Conservation (phyloP, 2,329 filamentous ascomycete species). For the Eutypella sp. region DNA sequence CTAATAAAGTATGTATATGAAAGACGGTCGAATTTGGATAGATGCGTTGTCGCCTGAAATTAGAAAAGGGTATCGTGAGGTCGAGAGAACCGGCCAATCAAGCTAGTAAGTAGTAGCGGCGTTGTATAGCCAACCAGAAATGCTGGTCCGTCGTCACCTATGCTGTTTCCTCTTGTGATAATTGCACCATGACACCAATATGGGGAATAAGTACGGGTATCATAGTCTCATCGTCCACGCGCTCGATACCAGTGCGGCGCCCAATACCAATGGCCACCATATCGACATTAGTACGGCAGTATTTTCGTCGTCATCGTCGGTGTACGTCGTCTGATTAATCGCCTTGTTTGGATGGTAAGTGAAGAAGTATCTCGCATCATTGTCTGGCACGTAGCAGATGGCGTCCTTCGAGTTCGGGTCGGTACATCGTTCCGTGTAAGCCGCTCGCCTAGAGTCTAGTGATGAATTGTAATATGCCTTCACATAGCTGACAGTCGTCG, state of each 20-base stretch:
- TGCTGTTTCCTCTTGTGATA: background rate
- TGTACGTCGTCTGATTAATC: constrained; percentile 41
- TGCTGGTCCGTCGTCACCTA: background rate
- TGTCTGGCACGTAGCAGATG: constrained; percentile 47
- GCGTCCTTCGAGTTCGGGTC: constrained; percentile 31
- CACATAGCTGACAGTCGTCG: constrained; percentile 62
- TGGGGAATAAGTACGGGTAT: background rate
- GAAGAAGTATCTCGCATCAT: constrained; percentile 45
- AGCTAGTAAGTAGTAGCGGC: background rate
- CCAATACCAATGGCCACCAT: constrained; percentile 5
- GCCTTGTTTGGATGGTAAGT: constrained; percentile 40
- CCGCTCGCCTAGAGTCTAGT: constrained; percentile 30
- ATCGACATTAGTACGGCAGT: background rate
- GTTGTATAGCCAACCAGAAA: background rate
- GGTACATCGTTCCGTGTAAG: constrained; percentile 37
- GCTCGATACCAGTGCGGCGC: constrained; percentile 4
- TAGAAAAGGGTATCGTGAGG: background rate
- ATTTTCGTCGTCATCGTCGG: constrained; percentile 12
- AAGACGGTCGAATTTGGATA: background rate
- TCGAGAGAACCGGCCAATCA: background rate
- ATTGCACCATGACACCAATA: background rate
- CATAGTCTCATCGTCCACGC: constrained; percentile 9
- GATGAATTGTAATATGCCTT: constrained; percentile 79
- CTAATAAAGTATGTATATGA: background rate
- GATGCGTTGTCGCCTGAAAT: background rate